Percentiles rank a stretch among this genome's conserved stretches.
Evolutionary conservation across 345 rosid species (phyloP).

Genomic region (Euphorbia tirucalli): DNA sequence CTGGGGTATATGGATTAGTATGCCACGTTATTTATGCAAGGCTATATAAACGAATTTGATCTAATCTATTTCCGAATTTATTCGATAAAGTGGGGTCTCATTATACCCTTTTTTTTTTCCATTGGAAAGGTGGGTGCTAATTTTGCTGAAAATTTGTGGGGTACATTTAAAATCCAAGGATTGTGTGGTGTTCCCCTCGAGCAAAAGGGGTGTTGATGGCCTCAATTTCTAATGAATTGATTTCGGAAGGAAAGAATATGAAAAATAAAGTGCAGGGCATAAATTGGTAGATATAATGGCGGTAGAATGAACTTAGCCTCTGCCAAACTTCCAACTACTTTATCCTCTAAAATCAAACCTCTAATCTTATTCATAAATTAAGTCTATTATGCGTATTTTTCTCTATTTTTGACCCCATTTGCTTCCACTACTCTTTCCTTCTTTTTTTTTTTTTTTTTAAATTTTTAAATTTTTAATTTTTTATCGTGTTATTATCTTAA

Average conservation of each 20-base stretch:
- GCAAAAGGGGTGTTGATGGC: too few species aligned
- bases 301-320: too few species aligned
- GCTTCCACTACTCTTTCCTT: too few species aligned
- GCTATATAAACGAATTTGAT: not conserved
- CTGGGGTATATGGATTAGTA: constrained; percentile 16
- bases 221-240: too few species aligned
- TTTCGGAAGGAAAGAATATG: too few species aligned
- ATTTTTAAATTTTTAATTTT: too few species aligned
- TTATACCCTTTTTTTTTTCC: not conserved
- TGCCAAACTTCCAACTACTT: constrained; percentile 4
- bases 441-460: too few species aligned
- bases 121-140: not conserved
- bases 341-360: not conserved
- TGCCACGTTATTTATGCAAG: constrained; percentile 17
- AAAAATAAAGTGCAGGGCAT: too few species aligned
- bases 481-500: too few species aligned
- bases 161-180: not conserved
- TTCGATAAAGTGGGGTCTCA: not conserved
- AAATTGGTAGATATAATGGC: too few species aligned
- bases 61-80: not conserved
- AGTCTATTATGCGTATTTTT: not conserved
- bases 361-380: too few species aligned
- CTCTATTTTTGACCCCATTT: not conserved
- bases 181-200: not conserved
- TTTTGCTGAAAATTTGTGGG: not conserved